phyloP scores from a whole-genome alignment of 345 rosid genomes.

The Streptanthus diversifolius region DNA sequence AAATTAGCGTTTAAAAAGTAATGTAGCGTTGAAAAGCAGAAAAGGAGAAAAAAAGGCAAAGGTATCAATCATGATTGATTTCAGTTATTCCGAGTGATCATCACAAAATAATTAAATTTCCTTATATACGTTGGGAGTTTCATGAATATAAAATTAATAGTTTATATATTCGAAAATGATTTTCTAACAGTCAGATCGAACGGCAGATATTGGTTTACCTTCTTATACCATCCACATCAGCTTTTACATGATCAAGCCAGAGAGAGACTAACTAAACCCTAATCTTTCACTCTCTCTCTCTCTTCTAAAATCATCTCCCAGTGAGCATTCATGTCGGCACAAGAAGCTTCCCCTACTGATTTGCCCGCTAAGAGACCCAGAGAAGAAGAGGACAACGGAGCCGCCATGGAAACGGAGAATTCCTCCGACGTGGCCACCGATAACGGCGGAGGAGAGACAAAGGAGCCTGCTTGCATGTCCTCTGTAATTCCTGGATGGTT shows the following conservation, averaged over 20 bases:
- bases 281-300: neutral
- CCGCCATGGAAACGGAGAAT: slow-evolving; percentile 39
- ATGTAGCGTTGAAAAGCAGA: neutral
- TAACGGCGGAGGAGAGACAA: slow-evolving; percentile 12
- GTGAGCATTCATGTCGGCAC: slow-evolving; percentile 15
- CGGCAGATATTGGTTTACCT: slow-evolving; percentile 11
- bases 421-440: slow-evolving; percentile 16
- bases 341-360: slow-evolving; percentile 34
- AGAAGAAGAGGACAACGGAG: slow-evolving; percentile 48
- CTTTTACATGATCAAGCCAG: neutral
- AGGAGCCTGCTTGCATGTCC: slow-evolving; percentile 40
- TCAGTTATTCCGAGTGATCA: slow-evolving; percentile 15
- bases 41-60: neutral
- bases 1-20: no score
- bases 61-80: neutral
- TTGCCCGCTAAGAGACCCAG: slow-evolving; percentile 51
- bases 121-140: neutral
- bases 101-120: slow-evolving; percentile 16
- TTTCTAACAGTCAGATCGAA: slow-evolving; percentile 10
- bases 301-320: neutral
- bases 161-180: neutral
- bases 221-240: neutral
- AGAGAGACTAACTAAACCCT: slow-evolving; percentile 17
- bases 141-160: neutral
- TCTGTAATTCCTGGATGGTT: slow-evolving; percentile 81